Conservation (phyloP, 129 eudicot species). For the Calendula officinalis region DNA sequence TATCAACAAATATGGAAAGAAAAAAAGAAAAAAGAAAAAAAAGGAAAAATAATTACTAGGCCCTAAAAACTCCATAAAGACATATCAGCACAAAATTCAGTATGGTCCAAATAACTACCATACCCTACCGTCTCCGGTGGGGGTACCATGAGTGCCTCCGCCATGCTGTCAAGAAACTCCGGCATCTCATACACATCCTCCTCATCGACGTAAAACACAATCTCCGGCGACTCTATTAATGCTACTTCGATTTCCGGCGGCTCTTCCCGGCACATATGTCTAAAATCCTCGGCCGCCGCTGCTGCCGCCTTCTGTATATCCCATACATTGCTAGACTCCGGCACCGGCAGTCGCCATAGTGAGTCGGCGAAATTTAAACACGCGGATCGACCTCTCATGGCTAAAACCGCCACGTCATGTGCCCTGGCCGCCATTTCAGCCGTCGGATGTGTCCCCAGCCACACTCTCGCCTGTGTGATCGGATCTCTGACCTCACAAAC, state of each 20-base stretch:
- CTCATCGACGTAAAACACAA: slow-evolving; percentile 41
- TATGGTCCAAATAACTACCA: slow-evolving; percentile 22
- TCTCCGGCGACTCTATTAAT: slow-evolving; percentile 13
- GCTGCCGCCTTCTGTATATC: slow-evolving; percentile 65
- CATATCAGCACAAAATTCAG: slow-evolving; percentile 35
- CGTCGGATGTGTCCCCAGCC: slow-evolving; percentile 41
- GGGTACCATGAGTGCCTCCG: slow-evolving; percentile 63
- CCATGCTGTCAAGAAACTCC: slow-evolving; percentile 43
- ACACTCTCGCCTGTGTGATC: slow-evolving; percentile 33
- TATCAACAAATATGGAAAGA: background rate
- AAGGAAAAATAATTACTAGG: background rate
- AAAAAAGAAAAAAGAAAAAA: background rate
- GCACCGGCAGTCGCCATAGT: slow-evolving; percentile 60
- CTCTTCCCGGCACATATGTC: slow-evolving; percentile 10
- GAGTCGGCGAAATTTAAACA: slow-evolving; percentile 73
- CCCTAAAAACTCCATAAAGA: slow-evolving; percentile 42
- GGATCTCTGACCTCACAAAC: slow-evolving; percentile 45
- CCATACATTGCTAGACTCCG: slow-evolving; percentile 41
- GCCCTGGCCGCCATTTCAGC: slow-evolving; percentile 48
- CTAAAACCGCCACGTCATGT: slow-evolving; percentile 40
- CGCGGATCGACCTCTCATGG: slow-evolving; percentile 49
- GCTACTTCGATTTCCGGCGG: background rate
- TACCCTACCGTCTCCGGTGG: slow-evolving; percentile 40
- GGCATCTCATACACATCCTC: slow-evolving; percentile 47
- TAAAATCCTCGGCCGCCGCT: slow-evolving; percentile 61